Conservation (phyloP, 169 alveolate genomes). For the Plasmodium cynomolgi region DNA sequence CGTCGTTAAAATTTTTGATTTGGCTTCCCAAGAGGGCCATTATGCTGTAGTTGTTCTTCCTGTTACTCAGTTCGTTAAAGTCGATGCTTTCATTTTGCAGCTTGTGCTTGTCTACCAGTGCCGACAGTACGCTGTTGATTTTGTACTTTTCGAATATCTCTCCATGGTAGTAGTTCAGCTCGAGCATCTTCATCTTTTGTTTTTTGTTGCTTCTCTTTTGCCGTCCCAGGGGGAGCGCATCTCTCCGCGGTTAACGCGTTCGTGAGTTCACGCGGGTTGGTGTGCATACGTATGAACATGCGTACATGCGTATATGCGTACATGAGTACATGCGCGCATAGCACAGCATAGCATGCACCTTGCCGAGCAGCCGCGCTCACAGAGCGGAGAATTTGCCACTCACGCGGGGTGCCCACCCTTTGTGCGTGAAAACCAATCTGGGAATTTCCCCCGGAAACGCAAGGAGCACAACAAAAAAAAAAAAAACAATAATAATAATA, state of each 20-base stretch:
- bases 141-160: constrained; percentile 69
- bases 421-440: background rate
- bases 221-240: background rate
- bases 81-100: constrained; percentile 63
- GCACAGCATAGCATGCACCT: background rate
- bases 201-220: background rate
- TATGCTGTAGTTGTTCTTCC: constrained; percentile 61
- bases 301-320: background rate
- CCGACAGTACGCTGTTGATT: constrained; percentile 40
- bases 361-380: background rate
- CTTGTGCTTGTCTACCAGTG: constrained; percentile 54
- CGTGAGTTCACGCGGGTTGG: background rate
- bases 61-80: constrained; percentile 53
- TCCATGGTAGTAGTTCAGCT: constrained; percentile 65
- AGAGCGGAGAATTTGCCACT: background rate
- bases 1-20: constrained; percentile 60
- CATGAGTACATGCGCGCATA: background rate
- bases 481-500: background rate
- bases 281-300: background rate
- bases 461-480: background rate
- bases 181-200: constrained; percentile 46
- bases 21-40: constrained; percentile 73
- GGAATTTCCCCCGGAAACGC: background rate
- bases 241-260: background rate
- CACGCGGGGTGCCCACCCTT: background rate